phyloP scores from a whole-genome alignment of 108 stramenopile genomes.

The Stephanodiscus triporus region DNA sequence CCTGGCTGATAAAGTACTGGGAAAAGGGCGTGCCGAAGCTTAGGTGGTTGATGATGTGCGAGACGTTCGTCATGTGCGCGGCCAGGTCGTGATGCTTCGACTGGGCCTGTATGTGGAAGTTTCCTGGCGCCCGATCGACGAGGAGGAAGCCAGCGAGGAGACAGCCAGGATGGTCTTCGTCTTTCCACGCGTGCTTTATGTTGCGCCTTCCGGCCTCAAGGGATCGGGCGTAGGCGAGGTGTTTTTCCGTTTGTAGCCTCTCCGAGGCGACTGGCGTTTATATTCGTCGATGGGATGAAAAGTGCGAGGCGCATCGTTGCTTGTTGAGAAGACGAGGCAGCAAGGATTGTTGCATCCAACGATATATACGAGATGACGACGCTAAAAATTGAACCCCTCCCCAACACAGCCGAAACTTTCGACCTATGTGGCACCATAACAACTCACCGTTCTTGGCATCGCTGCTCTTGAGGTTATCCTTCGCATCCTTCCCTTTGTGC shows the following conservation, averaged over 20 bases:
- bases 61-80: slow-evolving; percentile 90
- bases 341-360: neutral
- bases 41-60: slow-evolving; percentile 87
- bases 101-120: slow-evolving; percentile 95
- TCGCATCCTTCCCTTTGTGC: slow-evolving; percentile 51
- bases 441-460: slow-evolving; percentile 44
- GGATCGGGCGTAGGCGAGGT: slow-evolving; percentile 38
- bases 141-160: slow-evolving; percentile 70
- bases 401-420: too few species aligned
- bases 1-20: slow-evolving; percentile 33
- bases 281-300: neutral
- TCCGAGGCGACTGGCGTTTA: slow-evolving; percentile 30
- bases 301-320: neutral
- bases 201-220: slow-evolving; percentile 42
- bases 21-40: slow-evolving; percentile 80
- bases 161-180: slow-evolving; percentile 89
- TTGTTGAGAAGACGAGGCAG: neutral
- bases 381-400: too few species aligned
- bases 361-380: neutral
- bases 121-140: slow-evolving; percentile 95
- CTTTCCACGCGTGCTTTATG: slow-evolving; percentile 41
- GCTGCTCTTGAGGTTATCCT: slow-evolving; percentile 37
- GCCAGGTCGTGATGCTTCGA: slow-evolving; percentile 88
- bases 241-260: slow-evolving; percentile 30
- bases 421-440: too few species aligned